A percentile compares a stretch with the other conserved stretches of the same genome.
These are phyloP conservation scores for Chaetomium globosum DNA, from an alignment of 2,329 filamentous ascomycete species.

Conservation along the genomic window DNA sequence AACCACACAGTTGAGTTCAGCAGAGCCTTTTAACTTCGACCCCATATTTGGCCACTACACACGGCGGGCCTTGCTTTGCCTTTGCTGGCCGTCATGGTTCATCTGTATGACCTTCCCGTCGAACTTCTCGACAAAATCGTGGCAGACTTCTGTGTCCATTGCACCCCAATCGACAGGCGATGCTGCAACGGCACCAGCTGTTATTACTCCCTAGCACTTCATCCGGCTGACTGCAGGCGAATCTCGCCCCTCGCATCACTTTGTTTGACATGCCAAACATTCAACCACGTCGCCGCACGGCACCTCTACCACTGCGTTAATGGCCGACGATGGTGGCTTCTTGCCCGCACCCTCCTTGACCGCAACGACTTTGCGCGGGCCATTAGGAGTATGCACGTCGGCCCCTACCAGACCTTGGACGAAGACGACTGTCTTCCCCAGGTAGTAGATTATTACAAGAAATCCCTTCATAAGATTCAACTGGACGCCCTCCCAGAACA, in stretches of 20 bases:
- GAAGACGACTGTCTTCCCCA: neutral
- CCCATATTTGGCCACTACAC: too few relatives aligned
- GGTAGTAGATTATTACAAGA: neutral
- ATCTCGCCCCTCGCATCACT: neutral
- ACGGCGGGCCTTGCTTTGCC: too few relatives aligned
- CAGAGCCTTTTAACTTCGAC: too few relatives aligned
- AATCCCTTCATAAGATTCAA: too few relatives aligned
- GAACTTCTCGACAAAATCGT: neutral
- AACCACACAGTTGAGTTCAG: too few relatives aligned
- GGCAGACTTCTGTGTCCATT: neutral
- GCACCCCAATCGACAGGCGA: too few relatives aligned
- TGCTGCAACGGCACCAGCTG: neutral
- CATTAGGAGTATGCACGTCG: neutral
- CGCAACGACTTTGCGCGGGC: neutral
- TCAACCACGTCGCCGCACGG: neutral
- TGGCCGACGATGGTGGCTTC: neutral
- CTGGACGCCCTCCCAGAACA: neutral
- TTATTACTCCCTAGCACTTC: neutral
- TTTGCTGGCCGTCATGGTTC: too few relatives aligned
- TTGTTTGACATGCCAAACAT: neutral
- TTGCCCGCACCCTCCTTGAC: neutral
- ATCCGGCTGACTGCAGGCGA: neutral
- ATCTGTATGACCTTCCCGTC: neutral
- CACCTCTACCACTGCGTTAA: neutral
- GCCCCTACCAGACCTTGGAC: neutral